Evolutionary conservation across 83 land plant genomes (phyloP).

Genomic region (Picea abies): DNA sequence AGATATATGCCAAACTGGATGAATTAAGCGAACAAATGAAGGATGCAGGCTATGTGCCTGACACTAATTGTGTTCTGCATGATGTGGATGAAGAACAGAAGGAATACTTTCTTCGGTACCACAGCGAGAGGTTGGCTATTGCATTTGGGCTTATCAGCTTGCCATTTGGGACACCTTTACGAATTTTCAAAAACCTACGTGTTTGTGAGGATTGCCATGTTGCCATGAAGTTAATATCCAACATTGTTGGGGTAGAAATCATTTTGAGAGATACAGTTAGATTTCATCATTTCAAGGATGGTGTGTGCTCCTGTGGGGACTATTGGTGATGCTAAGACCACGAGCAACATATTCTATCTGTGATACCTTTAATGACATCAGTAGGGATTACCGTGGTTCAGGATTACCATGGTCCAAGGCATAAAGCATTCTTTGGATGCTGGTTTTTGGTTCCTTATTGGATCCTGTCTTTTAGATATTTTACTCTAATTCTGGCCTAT

Average conservation of each 20-base stretch:
- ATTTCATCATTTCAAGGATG: too few relatives aligned
- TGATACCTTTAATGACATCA: background rate
- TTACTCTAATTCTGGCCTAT: background rate
- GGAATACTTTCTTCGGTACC: constrained; percentile 4
- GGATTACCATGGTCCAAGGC: background rate
- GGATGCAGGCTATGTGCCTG: constrained; percentile 1
- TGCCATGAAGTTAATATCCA: constrained; percentile 8
- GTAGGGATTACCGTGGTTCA: too few relatives aligned
- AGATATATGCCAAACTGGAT: constrained; percentile 7
- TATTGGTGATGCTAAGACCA: constrained; percentile 22
- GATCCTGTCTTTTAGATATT: background rate
- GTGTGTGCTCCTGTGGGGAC: constrained; percentile 19
- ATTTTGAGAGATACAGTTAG: constrained; percentile 9
- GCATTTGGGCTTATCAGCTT: constrained; percentile 13
- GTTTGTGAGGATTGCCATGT: constrained; percentile 16
- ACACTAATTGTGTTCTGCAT: constrained; percentile 13
- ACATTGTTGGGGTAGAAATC: background rate
- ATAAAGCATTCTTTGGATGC: background rate
- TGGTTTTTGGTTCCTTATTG: background rate
- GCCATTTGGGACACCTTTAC: background rate
- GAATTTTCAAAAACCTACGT: constrained; percentile 6
- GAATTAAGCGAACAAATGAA: constrained; percentile 2
- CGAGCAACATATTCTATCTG: background rate
- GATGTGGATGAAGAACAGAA: constrained; percentile 16
- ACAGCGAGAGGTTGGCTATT: constrained; percentile 19